Conservation (phyloP, 306 rosid species). For the Hippophae tibetana region DNA sequence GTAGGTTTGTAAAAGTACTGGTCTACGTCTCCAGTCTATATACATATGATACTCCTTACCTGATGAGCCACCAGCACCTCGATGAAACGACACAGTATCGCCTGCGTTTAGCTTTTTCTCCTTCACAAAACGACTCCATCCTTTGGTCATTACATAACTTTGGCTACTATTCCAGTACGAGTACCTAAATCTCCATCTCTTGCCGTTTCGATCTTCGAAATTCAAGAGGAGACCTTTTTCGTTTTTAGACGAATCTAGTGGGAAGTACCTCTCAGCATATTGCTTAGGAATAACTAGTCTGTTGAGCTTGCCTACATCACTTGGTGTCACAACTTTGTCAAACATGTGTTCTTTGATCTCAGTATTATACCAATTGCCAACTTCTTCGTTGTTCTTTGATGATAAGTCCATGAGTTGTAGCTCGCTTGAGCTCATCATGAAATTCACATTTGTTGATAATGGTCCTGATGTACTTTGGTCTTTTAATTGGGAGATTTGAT, state of each 20-base stretch:
- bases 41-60: slow-evolving; percentile 27
- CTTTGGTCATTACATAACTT: slow-evolving; percentile 90
- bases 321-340: slow-evolving; percentile 77
- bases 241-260: slow-evolving; percentile 45
- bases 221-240: slow-evolving; percentile 58
- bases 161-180: slow-evolving; percentile 93
- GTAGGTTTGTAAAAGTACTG: slow-evolving; percentile 8
- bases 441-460: too few relatives aligned
- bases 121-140: slow-evolving; percentile 89
- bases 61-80: slow-evolving; percentile 38
- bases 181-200: slow-evolving; percentile 78
- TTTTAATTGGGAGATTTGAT: slow-evolving; percentile 16
- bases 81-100: slow-evolving; percentile 65
- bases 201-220: slow-evolving; percentile 63
- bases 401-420: slow-evolving; percentile 41
- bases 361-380: slow-evolving; percentile 9
- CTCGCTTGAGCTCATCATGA: too few relatives aligned
- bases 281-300: slow-evolving; percentile 78
- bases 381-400: slow-evolving; percentile 17
- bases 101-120: slow-evolving; percentile 84
- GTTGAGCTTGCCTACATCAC: slow-evolving; percentile 90
- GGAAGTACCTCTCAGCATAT: slow-evolving; percentile 76
- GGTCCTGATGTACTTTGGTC: neutral
- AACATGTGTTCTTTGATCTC: slow-evolving; percentile 76
- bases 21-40: slow-evolving; percentile 67